phyloP scores from a whole-genome alignment of 208 protist genomes.

The Crithidia acanthocephali region DNA sequence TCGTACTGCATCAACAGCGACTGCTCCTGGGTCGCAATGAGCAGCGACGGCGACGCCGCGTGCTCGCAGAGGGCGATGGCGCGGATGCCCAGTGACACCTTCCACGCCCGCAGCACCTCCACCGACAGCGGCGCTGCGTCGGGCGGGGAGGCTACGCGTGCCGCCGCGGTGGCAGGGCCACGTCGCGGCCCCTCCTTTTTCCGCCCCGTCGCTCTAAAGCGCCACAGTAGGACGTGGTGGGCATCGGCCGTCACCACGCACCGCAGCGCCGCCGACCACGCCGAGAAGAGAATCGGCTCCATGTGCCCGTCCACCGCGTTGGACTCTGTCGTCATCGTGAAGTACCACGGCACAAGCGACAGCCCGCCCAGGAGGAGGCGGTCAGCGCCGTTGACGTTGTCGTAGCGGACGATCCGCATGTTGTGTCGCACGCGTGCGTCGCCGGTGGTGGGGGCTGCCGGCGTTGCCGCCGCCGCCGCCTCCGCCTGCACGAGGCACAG shows the following conservation, averaged over 20 bases:
- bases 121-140: neutral
- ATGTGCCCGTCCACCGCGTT: conserved; percentile 66
- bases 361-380: conserved; percentile 76
- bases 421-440: conserved; percentile 46
- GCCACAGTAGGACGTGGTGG: conserved; percentile 75
- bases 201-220: conserved; percentile 10
- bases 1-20: conserved; percentile 77
- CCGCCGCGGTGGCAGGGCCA: too few relatives aligned
- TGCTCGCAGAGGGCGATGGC: conserved; percentile 44
- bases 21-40: conserved; percentile 52
- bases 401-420: conserved; percentile 75
- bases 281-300: conserved; percentile 60
- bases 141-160: neutral
- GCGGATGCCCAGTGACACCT: conserved; percentile 60
- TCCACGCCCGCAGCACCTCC: conserved; percentile 47
- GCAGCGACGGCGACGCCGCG: neutral
- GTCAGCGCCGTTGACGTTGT: conserved; percentile 47
- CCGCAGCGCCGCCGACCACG: conserved; percentile 43
- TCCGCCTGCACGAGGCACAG: conserved; percentile 34
- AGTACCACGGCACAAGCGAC: conserved; percentile 75
- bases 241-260: conserved; percentile 80
- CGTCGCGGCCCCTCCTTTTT: neutral
- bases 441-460: neutral
- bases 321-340: conserved; percentile 27
- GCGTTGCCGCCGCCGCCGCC: neutral